phyloP scores from a whole-genome alignment of 1,284 basidiomycete genomes.

The Moesziomyces antarcticus region DNA sequence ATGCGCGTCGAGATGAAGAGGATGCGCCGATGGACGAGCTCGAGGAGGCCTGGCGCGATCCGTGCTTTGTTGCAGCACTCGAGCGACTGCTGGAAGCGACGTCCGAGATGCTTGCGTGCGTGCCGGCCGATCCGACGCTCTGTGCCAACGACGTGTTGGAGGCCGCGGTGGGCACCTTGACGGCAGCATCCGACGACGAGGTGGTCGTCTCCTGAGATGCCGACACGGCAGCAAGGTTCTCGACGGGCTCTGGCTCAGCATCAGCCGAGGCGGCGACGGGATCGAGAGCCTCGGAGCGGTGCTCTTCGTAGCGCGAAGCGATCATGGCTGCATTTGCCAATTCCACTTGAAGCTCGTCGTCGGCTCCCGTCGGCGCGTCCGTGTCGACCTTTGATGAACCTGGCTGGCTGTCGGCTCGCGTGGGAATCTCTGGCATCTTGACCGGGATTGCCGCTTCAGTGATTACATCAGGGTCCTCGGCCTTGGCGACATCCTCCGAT shows the following conservation, averaged over 20 bases:
- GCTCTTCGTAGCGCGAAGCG: constrained; percentile 26
- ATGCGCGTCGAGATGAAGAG: constrained; percentile 26
- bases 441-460: neutral
- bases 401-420: neutral
- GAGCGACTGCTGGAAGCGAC: neutral
- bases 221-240: neutral
- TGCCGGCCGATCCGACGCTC: neutral
- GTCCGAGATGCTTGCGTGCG: neutral
- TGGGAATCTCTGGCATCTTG: neutral
- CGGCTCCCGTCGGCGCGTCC: neutral
- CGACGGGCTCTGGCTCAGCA: neutral
- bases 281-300: constrained; percentile 4
- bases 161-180: neutral
- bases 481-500: neutral
- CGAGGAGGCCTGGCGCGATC: constrained; percentile 6
- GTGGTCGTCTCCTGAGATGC: neutral
- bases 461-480: too few relatives aligned
- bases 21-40: constrained; percentile 6
- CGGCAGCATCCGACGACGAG: neutral
- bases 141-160: neutral
- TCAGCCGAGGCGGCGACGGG: neutral
- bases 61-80: neutral
- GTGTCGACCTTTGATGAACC: neutral
- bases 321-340: constrained; percentile 31
- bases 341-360: constrained; percentile 11